Base-by-base conservation (phyloP, 495 filamentous ascomycete genomes). In the Penicillium coffeae region DNA sequence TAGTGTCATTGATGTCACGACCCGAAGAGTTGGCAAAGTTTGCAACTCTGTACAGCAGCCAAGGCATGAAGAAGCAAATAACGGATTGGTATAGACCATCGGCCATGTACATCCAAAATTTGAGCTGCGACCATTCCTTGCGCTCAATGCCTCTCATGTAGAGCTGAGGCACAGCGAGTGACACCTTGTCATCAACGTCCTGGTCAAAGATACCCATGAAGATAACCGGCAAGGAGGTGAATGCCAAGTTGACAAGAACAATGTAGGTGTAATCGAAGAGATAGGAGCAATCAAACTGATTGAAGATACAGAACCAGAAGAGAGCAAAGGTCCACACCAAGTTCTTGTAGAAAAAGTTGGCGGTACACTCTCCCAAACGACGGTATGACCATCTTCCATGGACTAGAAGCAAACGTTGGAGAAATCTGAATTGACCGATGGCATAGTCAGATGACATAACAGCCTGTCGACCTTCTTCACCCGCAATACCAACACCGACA, bases 261-360 rank as follows among this genome's bases (percentile, higher is more conserved):
- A 97, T 93, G 69, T 97, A 99, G 16, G 89, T 95, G 71, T 96
- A 96, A 60, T 99, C 94, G 72, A 92, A 95, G 43, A 96, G 83
- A 67, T 97, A 97, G 19, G 90, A 87, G 57, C 90, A 86, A 70
- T 99, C 94, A 63, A 93, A 96, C 66, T 93, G 85, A 78, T 87
- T 89, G 71, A 86, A 97, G 46, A 93, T 86, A 66, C 93, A 91
- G 71, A 88, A 99, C 94, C 93, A 99, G 77, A 97, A 95, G 45
- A 99, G 85, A 19, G 89, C 82, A 59, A 96, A 89, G 13, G 90
- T 96, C 94, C 94, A 99, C 41, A 97, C 85, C 71, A 99, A 85
- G 71, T 96, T 97, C 87, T 99, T 99, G 80, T 99, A 99, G 75
- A 99, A 99, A 79, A 99, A 99, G 64, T 99, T 99, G 59, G 90